These are phyloP conservation scores for Articulospora tetracladia DNA, from an alignment of 495 filamentous ascomycete species.

Conservation along the genomic window DNA sequence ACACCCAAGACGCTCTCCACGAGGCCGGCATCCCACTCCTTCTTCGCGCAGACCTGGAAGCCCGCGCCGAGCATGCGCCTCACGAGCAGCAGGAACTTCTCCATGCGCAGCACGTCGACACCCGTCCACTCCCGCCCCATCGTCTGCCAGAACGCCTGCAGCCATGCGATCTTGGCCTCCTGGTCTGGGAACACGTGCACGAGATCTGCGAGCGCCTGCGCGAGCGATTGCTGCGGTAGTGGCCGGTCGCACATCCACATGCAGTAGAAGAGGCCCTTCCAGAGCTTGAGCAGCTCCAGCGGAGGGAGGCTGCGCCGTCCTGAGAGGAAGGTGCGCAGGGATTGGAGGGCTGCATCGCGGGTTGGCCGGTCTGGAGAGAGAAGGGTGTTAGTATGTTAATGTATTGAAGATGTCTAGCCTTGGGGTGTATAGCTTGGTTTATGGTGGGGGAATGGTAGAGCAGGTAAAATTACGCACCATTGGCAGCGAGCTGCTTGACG, in stretches of 20 bases:
- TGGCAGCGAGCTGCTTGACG: slow-evolving; percentile 72
- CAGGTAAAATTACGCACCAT: slow-evolving; percentile 46
- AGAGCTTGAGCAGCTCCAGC: slow-evolving; percentile 84
- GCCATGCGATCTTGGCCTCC: slow-evolving; percentile 60
- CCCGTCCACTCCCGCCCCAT: slow-evolving; percentile 76
- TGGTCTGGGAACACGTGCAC: slow-evolving; percentile 55
- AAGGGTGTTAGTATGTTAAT: background rate
- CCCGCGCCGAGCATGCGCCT: slow-evolving; percentile 68
- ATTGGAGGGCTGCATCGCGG: slow-evolving; percentile 75
- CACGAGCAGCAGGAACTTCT: slow-evolving; percentile 88
- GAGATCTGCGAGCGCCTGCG: slow-evolving; percentile 70
- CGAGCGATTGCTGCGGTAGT: slow-evolving; percentile 79
- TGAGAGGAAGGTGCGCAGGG: slow-evolving; percentile 73
- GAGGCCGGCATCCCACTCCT: slow-evolving; percentile 30
- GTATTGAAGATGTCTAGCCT: too few species aligned
- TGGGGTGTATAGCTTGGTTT: too few species aligned
- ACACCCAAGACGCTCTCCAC: slow-evolving; percentile 26
- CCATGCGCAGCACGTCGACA: slow-evolving; percentile 83
- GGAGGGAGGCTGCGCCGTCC: slow-evolving; percentile 61
- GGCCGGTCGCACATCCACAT: slow-evolving; percentile 94
- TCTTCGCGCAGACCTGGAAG: slow-evolving; percentile 50
- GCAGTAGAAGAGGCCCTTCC: slow-evolving; percentile 97
- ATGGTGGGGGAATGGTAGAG: too few species aligned
- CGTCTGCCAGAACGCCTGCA: slow-evolving; percentile 84
- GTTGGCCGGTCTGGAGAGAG: slow-evolving; percentile 63